A percentile compares a stretch with the other conserved stretches of the same genome.
phyloP scores from a whole-genome alignment of 805 yeast species.

The Candida chilensis region DNA sequence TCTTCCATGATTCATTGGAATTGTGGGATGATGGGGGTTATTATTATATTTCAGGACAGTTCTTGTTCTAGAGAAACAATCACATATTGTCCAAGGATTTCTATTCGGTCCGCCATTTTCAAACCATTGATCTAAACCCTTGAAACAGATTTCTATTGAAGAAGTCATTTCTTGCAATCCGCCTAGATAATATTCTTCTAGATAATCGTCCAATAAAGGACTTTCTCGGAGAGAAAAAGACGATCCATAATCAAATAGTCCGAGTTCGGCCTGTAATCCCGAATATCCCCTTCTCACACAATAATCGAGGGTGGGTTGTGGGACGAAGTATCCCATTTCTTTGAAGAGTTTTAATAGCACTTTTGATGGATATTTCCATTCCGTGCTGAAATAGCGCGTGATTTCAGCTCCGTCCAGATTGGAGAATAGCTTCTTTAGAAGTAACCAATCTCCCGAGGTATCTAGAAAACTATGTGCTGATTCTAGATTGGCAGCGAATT shows the following conservation, averaged over 20 bases:
- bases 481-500: conserved; percentile 40
- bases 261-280: conserved; percentile 38
- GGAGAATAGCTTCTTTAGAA: conserved; percentile 25
- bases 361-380: conserved; percentile 33
- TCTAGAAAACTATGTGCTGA: conserved; percentile 50
- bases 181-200: conserved; percentile 43
- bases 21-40: conserved; percentile 2
- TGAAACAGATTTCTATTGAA: conserved; percentile 27
- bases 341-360: conserved; percentile 32
- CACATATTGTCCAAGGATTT: conserved; percentile 25
- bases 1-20: too few relatives aligned
- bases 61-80: conserved; percentile 7
- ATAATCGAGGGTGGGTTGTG: conserved; percentile 21
- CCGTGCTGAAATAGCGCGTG: conserved; percentile 10
- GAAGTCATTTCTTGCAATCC: conserved; percentile 39
- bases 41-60: neutral
- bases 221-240: conserved; percentile 16
- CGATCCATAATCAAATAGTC: conserved; percentile 2
- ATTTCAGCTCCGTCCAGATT: conserved; percentile 11
- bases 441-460: conserved; percentile 55
- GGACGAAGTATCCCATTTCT: conserved; percentile 22
- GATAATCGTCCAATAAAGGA: conserved; percentile 29
- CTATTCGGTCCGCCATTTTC: conserved; percentile 7
- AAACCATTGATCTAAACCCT: conserved; percentile 31
- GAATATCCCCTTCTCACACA: conserved; percentile 50